phyloP scores from a whole-genome alignment of 164 flowering plant genomes.

The Stephania yunnanensis region DNA sequence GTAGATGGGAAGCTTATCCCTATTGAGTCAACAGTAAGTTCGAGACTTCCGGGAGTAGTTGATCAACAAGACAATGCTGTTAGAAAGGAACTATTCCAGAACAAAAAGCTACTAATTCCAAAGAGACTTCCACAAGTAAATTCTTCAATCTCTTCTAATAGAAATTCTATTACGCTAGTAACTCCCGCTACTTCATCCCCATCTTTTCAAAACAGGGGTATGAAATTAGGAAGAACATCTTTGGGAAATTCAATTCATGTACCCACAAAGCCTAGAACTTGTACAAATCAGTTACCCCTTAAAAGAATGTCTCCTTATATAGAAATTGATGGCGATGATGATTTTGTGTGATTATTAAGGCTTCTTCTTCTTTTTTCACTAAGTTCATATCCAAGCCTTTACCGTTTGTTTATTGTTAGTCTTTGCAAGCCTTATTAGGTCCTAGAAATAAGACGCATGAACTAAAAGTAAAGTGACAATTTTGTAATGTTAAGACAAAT shows the following conservation, averaged over 20 bases:
- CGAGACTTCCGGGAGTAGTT: constrained; percentile 23
- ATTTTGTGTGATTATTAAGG: constrained; percentile 35
- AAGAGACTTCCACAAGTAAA: constrained; percentile 18
- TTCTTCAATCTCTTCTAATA: constrained; percentile 24
- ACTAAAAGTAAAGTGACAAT: not conserved
- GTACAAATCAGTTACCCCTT: constrained; percentile 34
- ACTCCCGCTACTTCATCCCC: constrained; percentile 17
- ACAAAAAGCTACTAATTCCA: constrained; percentile 14
- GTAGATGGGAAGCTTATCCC: constrained; percentile 91
- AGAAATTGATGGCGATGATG: constrained; percentile 51
- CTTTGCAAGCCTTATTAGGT: not conserved
- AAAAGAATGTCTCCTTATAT: constrained; percentile 38
- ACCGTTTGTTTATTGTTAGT: constrained; percentile 5
- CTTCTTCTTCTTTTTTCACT: not conserved
- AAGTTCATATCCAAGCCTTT: not conserved
- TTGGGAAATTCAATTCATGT: constrained; percentile 22
- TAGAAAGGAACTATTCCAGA: constrained; percentile 13
- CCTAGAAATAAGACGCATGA: not conserved
- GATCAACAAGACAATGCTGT: constrained; percentile 12
- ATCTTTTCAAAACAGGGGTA: constrained; percentile 20
- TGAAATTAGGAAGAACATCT: constrained; percentile 25
- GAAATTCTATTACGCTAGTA: constrained; percentile 12
- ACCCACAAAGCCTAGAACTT: constrained; percentile 24
- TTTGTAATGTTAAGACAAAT: not conserved
- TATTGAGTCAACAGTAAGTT: constrained; percentile 42